Evolutionary conservation across 1,284 basidiomycete genomes (phyloP), one percentile per base, ranked within the genome.

Genomic region (Irpex sp.): DNA sequence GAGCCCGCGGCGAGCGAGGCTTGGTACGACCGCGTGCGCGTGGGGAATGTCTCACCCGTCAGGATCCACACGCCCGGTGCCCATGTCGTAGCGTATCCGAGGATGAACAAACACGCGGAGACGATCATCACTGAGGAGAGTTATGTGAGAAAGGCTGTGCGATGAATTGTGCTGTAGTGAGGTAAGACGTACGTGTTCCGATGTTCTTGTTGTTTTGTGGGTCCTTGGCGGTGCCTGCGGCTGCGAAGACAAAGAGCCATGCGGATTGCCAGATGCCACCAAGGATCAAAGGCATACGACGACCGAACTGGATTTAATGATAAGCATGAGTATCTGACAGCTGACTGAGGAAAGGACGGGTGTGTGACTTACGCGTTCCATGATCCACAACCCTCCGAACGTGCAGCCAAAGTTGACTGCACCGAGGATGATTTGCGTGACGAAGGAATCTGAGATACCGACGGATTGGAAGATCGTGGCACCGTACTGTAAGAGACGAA

Each of bases 221-320:
- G 66, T 87, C 78, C 63, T 83, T 82, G 0, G 85, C 86, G 0
- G 87, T 90, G 31, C 90, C 92, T 1, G 88, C 90, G 5, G 87
- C 82, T 0, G 90, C 90, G 70, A 90, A 93, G 19, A 92, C 84
- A 70, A 93, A 88, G 17, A 94, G 78, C 91, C 92, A 93, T 6
- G 77, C 75, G 0, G 84, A 81, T 70, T 93, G 89, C 90, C 91
- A 91, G 1, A 89, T 60, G 7, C 88, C 89, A 35, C 89, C 90
- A 54, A 84, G 68, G 59, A 92, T 89, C 54, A 92, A 78, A 0
- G 88, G 89, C 51, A 69, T 64, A 7, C 87, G 79, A 60, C 88
- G 81, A 9, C 88, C 88, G 70, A 83, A 89, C 80, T 86, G 66
- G 9, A 9, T 8, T 39, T 39, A 4, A 39, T 37, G 58, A 39